These are phyloP conservation scores for Fusarium sp. DNA, from an alignment of 2,329 filamentous ascomycete genomes.

Conservation along the genomic window DNA sequence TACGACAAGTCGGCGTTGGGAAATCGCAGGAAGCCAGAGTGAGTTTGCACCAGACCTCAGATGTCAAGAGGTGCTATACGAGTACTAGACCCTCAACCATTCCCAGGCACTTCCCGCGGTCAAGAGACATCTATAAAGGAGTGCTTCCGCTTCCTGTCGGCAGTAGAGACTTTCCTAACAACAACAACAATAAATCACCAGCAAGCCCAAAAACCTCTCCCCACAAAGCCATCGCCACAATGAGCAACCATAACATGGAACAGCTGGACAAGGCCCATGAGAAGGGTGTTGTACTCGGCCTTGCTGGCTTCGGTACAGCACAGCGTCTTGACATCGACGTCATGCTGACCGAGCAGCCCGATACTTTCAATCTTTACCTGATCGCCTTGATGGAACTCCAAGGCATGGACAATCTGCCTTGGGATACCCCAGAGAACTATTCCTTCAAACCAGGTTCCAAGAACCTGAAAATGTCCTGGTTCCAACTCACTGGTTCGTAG, in stretches of 20 bases:
- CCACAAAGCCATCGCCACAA: accelerated
- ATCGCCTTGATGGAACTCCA: background rate
- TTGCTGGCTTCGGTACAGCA: accelerated
- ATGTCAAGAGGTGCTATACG: background rate
- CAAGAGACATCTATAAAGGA: accelerated
- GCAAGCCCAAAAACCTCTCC: background rate
- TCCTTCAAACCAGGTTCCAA: background rate
- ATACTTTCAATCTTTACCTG: background rate
- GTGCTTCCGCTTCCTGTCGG: accelerated
- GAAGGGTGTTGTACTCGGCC: background rate
- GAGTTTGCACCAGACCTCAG: accelerated
- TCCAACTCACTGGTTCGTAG: background rate
- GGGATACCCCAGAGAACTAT: accelerated
- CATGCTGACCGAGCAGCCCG: background rate
- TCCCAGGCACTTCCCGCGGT: accelerated
- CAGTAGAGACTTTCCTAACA: accelerated
- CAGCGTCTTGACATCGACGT: background rate
- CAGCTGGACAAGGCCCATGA: accelerated
- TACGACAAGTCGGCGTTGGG: accelerated
- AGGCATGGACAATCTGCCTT: accelerated
- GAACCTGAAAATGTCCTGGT: background rate
- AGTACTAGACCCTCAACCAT: too few relatives aligned
- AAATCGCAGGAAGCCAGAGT: accelerated
- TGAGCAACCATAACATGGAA: accelerated
- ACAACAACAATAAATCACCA: accelerated